Evolutionary conservation across 176 grass and related monocot species (phyloP).

Genomic region (Oryza coarctata): DNA sequence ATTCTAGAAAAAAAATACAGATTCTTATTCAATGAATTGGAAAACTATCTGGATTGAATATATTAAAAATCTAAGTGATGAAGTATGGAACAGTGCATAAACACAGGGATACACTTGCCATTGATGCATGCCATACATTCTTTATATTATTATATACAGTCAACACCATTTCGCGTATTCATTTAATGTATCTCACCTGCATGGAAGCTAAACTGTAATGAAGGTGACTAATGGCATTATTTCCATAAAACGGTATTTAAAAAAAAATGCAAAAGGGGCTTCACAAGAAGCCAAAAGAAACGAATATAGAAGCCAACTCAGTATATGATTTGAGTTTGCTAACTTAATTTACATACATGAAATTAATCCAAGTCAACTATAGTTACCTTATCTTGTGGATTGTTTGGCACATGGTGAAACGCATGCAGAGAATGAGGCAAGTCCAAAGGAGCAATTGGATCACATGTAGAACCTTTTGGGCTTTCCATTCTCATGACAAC

Average conservation of each 20-base stretch:
- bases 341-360: not conserved
- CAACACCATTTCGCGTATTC: conserved; percentile 6
- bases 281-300: conserved; percentile 1
- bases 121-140: not conserved
- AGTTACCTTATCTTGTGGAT: conserved; percentile 66
- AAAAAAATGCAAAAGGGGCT: not conserved
- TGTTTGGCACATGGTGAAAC: conserved; percentile 58
- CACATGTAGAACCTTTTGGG: conserved; percentile 54
- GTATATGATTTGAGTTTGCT: not conserved
- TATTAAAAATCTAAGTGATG: not conserved
- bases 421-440: conserved; percentile 79
- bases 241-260: too few species aligned
- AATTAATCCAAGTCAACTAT: not conserved
- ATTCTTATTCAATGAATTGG: not conserved
- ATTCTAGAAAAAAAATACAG: conserved; percentile 1
- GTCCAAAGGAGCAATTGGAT: conserved; percentile 68
- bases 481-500: conserved; percentile 85
- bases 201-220: not conserved
- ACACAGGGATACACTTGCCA: not conserved
- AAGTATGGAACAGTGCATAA: not conserved
- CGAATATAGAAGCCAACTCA: not conserved
- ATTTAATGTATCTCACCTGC: not conserved
- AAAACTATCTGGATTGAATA: conserved; percentile 9
- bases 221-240: not conserved
- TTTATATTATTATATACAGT: not conserved